These are phyloP conservation scores for Curvularia verruculosa DNA, from an alignment of 2,329 filamentous ascomycete species.

Conservation along the genomic window DNA sequence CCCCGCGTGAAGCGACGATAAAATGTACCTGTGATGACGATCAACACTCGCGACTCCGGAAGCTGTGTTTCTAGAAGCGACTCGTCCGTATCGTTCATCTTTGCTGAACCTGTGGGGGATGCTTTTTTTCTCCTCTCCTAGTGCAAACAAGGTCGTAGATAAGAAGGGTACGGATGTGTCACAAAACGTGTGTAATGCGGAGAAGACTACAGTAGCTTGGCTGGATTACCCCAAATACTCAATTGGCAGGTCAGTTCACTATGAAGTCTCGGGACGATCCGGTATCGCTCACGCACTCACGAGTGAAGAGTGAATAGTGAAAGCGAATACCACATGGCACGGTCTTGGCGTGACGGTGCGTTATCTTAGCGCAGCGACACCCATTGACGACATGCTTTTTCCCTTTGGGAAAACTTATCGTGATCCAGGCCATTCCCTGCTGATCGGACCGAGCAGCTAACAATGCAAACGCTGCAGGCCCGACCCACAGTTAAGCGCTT, in stretches of 20 bases:
- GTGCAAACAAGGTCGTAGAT: background rate
- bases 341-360: conserved; percentile 8
- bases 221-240: background rate
- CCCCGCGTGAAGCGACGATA: background rate
- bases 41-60: conserved; percentile 80
- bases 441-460: conserved; percentile 23
- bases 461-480: background rate
- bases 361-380: conserved; percentile 10
- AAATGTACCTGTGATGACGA: conserved; percentile 79
- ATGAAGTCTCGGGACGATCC: conserved; percentile 12
- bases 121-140: conserved; percentile 7
- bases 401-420: background rate
- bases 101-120: background rate
- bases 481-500: conserved; percentile 21
- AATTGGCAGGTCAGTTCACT: conserved; percentile 4
- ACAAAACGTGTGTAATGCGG: conserved; percentile 1
- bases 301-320: conserved; percentile 12
- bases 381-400: conserved; percentile 2
- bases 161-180: conserved; percentile 2
- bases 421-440: conserved; percentile 20
- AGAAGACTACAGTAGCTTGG: conserved; percentile 2
- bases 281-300: conserved; percentile 12
- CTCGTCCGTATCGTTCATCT: conserved; percentile 33
- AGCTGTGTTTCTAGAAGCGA: conserved; percentile 40
- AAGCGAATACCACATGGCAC: conserved; percentile 8